Evolutionary conservation across 2,329 filamentous ascomycete species (phyloP), one percentile per base, ranked within the genome.

Genomic region (Beauveria sp.): DNA sequence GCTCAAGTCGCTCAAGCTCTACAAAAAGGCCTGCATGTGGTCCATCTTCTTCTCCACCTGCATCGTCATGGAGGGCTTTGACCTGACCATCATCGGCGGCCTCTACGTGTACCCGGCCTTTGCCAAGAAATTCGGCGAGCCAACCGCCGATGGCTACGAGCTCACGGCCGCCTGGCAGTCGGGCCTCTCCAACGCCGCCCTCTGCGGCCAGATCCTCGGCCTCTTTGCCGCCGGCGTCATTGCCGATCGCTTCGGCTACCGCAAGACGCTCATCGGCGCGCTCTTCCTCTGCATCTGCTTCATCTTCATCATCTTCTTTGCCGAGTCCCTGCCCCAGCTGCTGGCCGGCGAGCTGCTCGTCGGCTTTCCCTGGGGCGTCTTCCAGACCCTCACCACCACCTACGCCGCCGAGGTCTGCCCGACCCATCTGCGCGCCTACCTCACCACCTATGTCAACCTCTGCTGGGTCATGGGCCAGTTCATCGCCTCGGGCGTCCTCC

Each of bases 111-210:
- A 75, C 64, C 73, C 66, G 1, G 73, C 66, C 20, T 79, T 74
- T 62, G 70, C 71, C 47, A 69, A 64, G 62, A 74, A 70, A 57
- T 82, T 77, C 60, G 78, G 78, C 9, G 63, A 66, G 0, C 57
- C 66, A 7, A 66, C 70, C 14, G 63, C 69, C 1, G 66, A 78
- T 30, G 77, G 64, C 0, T 80, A 80, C 62, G 70, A 81, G 62
- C 68, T 84, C 53, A 75, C 77, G 1, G 77, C 78, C 2, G 70
- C 75, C 0, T 84, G 82, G 82, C 81, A 83, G 66, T 75, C 79
- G 2, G 80, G 76, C 7, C 70, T 84, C 3, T 75, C 73, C 47
- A 82, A 81, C 50, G 80, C 76, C 10, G 73, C 76, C 0, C 71
- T 76, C 5, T 74, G 75, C 2, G 82, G 82, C 12, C 73, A 79